Conservation (phyloP, 2,329 filamentous ascomycete genomes). For the Westerdykella ornata region DNA sequence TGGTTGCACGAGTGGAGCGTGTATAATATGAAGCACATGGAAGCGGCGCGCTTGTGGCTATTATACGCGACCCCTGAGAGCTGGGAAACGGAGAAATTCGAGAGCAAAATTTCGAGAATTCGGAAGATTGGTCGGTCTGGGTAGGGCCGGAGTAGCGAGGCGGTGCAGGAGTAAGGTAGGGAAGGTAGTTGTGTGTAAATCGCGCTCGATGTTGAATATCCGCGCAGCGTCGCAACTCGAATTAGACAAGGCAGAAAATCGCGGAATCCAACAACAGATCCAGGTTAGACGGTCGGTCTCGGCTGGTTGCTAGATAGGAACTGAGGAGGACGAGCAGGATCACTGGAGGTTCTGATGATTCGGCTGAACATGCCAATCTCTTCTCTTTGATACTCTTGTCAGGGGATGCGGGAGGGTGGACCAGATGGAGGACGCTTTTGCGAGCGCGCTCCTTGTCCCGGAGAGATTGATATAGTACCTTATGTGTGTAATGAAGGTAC, state of each 20-base stretch:
- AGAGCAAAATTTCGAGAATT: neutral
- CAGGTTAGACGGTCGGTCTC: neutral
- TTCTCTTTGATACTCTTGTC: too few relatives aligned
- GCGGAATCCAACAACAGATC: neutral
- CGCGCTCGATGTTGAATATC: too few relatives aligned
- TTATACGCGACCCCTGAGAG: neutral
- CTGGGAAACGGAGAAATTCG: too few relatives aligned
- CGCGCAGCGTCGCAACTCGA: too few relatives aligned
- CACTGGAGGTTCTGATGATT: neutral
- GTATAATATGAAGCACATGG: conserved; percentile 30
- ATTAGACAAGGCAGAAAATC: too few relatives aligned
- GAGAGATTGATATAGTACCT: neutral
- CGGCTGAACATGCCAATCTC: neutral
- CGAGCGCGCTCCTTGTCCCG: too few relatives aligned
- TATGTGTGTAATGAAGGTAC: neutral
- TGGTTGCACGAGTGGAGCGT: conserved; percentile 28
- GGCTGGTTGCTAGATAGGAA: neutral
- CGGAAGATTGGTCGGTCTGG: neutral
- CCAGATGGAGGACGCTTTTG: neutral
- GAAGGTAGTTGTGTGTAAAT: too few relatives aligned
- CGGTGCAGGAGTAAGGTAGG: too few relatives aligned
- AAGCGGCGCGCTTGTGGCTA: neutral
- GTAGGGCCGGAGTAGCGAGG: too few relatives aligned
- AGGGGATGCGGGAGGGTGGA: neutral
- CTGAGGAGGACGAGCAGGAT: neutral